Base-by-base conservation (phyloP, 2,329 filamentous ascomycete species). In the Colletotrichum gloeosporioides region DNA sequence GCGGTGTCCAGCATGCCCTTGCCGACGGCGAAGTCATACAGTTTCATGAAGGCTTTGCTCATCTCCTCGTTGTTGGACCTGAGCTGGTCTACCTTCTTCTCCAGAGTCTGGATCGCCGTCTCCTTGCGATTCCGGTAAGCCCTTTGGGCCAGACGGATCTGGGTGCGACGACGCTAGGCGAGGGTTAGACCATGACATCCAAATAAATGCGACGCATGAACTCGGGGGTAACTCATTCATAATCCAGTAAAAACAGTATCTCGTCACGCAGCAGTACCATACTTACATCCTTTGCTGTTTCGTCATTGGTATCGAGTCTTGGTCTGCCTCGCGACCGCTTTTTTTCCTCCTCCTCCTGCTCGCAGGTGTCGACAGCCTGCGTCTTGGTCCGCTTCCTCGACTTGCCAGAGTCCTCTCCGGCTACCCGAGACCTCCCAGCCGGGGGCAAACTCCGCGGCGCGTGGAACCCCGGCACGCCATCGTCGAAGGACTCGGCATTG, bases 111-210 rank as follows among this genome's bases (percentile, higher is more conserved):
- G 72, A 98, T 96, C 7, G 94, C 94, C 27, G 90, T 93, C 82
- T 98, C 96, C 84, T 98, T 98, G 68, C 96, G 93, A 80, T 94
- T 92, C 18, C 96, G 92, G 82, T 98, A 98, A 1, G 95, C 95
- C 78, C 95, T 89, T 83, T 98, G 96, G 3, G 96, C 96, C 71
- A 96, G 90, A 29, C 96, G 93, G 78, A 98, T 97, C 82, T 98
- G 96, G 7, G 95, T 96, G 71, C 96, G 91, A 69, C 96, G 93
- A 77, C 95, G 93, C 94, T 95, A 55, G 64, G 76, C 62, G 22
- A 22, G n/a, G 77, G 77, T 84, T 74, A 83, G 80, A 65, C 16
- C n/a, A 22, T 39, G 25, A 6, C 6, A 16, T 22, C 3, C 4
- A 32, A n/a, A n/a, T 7, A 3, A 5, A n/a, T 8, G 3, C 8